phyloP scores from a whole-genome alignment of 345 rosid species.

The Arabis alpina region DNA sequence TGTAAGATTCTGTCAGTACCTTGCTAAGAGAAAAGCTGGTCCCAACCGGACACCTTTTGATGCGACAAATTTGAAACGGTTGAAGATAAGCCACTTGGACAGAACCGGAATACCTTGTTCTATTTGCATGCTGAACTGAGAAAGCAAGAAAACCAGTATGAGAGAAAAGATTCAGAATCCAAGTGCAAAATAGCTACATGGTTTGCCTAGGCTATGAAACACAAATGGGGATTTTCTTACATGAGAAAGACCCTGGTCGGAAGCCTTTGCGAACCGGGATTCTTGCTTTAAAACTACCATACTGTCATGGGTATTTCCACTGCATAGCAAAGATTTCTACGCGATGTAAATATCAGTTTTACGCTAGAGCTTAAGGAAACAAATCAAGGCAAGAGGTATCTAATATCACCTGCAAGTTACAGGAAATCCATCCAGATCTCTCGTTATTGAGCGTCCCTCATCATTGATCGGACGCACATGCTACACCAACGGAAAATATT shows the following conservation, averaged over 20 bases:
- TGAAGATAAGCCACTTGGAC: constrained; percentile 91
- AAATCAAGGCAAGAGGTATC: constrained; percentile 29
- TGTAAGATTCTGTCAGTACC: constrained; percentile 50
- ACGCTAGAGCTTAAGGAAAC: constrained; percentile 16
- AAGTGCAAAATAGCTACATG: not conserved
- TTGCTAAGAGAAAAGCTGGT: constrained; percentile 83
- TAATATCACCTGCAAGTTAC: constrained; percentile 80
- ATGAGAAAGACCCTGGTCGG: constrained; percentile 78
- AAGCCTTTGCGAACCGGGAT: constrained; percentile 78
- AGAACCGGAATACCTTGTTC: constrained; percentile 96
- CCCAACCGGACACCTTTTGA: constrained; percentile 89
- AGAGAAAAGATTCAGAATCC: not conserved
- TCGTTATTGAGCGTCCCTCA: constrained; percentile 79
- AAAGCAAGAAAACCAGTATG: constrained; percentile 37
- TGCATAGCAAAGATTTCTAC: constrained; percentile 52
- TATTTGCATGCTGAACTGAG: constrained; percentile 83
- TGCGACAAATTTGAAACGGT: constrained; percentile 82
- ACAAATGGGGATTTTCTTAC: constrained; percentile 49
- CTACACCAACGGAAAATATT: constrained; percentile 45
- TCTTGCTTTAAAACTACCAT: constrained; percentile 98
- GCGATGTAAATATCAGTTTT: constrained; percentile 41
- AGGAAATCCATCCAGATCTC: constrained; percentile 88
- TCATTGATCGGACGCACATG: constrained; percentile 83
- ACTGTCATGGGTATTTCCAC: constrained; percentile 76
- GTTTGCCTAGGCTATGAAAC: not conserved